These are phyloP conservation scores for Brassica juncea DNA, from an alignment of 345 rosid species.

Conservation along the genomic window DNA sequence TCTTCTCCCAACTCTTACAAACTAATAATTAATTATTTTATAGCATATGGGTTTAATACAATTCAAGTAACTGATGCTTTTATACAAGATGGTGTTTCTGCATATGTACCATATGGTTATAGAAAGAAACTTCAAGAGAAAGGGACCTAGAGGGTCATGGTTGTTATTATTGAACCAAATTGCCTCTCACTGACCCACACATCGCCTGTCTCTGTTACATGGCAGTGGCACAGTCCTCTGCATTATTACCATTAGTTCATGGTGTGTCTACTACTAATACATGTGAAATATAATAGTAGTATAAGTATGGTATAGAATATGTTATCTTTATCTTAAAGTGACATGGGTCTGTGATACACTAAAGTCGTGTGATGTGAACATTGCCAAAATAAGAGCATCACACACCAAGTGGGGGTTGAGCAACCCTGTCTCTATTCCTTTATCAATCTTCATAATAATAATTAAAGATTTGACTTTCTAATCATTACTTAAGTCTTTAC, in stretches of 20 bases:
- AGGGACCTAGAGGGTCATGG: conserved; percentile 24
- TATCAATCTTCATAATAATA: not conserved
- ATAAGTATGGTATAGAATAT: conserved; percentile 12
- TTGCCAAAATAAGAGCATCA: conserved; percentile 37
- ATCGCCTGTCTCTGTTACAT: conserved; percentile 32
- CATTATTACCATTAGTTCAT: conserved; percentile 36
- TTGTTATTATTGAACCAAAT: conserved; percentile 15
- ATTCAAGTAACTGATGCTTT: no score
- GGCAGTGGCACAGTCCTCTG: conserved; percentile 7
- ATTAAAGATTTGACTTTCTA: conserved; percentile 25
- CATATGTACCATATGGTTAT: no score
- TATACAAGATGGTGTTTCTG: no score
- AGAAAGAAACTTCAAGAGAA: conserved; percentile 2
- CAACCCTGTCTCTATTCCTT: conserved; percentile 27
- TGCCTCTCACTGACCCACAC: conserved; percentile 38
- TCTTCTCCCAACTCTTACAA: not conserved
- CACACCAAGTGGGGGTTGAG: conserved; percentile 36
- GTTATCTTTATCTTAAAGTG: conserved; percentile 43
- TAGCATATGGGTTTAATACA: no score
- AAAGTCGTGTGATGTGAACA: conserved; percentile 43
- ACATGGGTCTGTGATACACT: conserved; percentile 34
- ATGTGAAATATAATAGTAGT: conserved; percentile 8
- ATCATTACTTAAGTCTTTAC: conserved; percentile 13
- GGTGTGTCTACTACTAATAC: conserved; percentile 32
- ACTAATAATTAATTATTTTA: no score